phyloP scores from a whole-genome alignment of 176 grass and related monocot genomes.

The Tillandsia fasciculata region DNA sequence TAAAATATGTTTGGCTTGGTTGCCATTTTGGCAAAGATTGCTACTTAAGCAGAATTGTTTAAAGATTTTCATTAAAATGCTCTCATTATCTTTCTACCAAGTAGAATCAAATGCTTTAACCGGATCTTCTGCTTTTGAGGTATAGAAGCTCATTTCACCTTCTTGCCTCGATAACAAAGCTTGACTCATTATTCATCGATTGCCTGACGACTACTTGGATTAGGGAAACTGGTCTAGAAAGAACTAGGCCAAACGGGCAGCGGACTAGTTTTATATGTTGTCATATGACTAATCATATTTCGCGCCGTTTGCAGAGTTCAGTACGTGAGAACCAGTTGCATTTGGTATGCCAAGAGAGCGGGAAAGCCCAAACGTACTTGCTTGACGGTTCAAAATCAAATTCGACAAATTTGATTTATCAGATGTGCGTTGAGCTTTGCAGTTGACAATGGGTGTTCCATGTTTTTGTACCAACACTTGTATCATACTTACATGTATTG shows the following conservation, averaged over 20 bases:
- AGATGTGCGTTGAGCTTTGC: constrained; percentile 64
- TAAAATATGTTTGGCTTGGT: neutral
- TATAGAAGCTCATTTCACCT: too few species aligned
- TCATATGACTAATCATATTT: constrained; percentile 1
- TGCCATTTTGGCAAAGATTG: neutral
- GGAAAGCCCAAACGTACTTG: constrained; percentile 36
- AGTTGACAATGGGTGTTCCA: constrained; percentile 23
- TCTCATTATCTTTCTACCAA: too few species aligned
- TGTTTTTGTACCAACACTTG: neutral
- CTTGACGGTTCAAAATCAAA: constrained; percentile 29
- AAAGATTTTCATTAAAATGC: neutral
- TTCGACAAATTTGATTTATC: constrained; percentile 35
- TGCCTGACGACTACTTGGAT: neutral
- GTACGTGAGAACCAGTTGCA: constrained; percentile 49
- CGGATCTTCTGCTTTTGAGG: too few species aligned
- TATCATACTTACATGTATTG: neutral
- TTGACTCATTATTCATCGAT: neutral
- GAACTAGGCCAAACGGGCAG: too few species aligned
- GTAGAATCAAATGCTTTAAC: too few species aligned
- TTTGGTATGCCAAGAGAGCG: constrained; percentile 55
- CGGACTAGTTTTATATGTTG: neutral
- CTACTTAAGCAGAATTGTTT: neutral
- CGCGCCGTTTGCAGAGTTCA: constrained; percentile 33
- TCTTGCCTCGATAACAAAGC: too few species aligned
- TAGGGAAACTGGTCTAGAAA: too few species aligned